Base-by-base conservation (phyloP, 2,329 filamentous ascomycete species). In the Hymenoscyphus fraxineus region DNA sequence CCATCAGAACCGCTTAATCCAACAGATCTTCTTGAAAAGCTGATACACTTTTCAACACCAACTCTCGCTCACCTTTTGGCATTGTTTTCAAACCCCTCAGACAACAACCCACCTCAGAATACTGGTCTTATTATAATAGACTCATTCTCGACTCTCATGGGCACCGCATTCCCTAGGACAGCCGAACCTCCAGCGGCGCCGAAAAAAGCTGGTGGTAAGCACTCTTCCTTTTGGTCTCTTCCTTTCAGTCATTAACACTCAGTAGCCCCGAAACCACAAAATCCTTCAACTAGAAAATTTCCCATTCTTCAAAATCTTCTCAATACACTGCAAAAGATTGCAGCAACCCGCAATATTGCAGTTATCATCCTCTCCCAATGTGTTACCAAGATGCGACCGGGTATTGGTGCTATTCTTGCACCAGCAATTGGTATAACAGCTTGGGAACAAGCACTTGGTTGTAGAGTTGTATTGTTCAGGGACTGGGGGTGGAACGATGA, bases 401-500 rank as follows among this genome's bases (percentile, higher is more conserved):
- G 84, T 68, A 82, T 79, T 68, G 84, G 82, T 69, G 90, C 93
- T 15, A 84, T 88, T 12, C 80, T 98, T 59, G 84, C 88, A 61
- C 90, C 93, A 16, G 87, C 91, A 51, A 82, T 97, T 67, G 89
- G 89, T 64, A 88, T 90, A 15, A 82, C 82, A 22, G 85, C 90
- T 54, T 97, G 93, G 93, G 93, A 97, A 66, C 87, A 86, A 68
- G 89, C 87, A 39, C 80, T 97, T 44, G 85, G 86, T 66, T 90
- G 87, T 54, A 83, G 92, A 62, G 76, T 97, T 66, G 88, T 89
- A 31, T 77, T 97, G 40, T 96, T 95, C 76, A 84, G 90, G 71
- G 92, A 97, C 78, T 93, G 86, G 84, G 83, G 80, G 66, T 85
- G 82, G 78, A 77, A 78, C 61, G 77, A 78, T 56, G 77, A 76